These are phyloP conservation scores for Lentinula guzmanii DNA, from an alignment of 768 basidiomycete genomes.

Conservation along the genomic window DNA sequence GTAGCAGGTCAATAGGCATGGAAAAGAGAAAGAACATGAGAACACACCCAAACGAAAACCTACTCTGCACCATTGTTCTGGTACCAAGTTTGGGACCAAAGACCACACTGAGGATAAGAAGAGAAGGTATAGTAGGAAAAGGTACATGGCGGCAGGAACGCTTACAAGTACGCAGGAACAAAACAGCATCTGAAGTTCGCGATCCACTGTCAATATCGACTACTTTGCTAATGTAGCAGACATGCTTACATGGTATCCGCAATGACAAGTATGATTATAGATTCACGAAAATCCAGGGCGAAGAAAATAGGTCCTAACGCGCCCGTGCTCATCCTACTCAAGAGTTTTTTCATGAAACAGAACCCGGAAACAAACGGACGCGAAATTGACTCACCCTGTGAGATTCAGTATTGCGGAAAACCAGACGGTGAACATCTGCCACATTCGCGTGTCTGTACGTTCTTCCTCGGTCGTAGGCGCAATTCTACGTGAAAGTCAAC, in stretches of 20 bases:
- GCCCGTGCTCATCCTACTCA: slow-evolving; percentile 44
- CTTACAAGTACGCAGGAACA: slow-evolving; percentile 59
- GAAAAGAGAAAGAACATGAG: slow-evolving; percentile 6
- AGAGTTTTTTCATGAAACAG: not conserved
- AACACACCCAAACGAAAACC: slow-evolving; percentile 47
- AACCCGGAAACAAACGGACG: not conserved
- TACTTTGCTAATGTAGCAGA: not conserved
- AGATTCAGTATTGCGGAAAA: slow-evolving; percentile 68
- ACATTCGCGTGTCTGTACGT: slow-evolving; percentile 51
- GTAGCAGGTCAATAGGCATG: not conserved
- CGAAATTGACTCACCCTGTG: slow-evolving; percentile 32
- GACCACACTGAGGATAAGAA: slow-evolving; percentile 30
- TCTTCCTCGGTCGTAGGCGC: slow-evolving; percentile 44
- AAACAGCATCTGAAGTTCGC: slow-evolving; percentile 18
- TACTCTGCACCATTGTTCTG: slow-evolving; percentile 71
- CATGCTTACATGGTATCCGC: slow-evolving; percentile 7
- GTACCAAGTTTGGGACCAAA: slow-evolving; percentile 80
- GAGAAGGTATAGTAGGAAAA: not conserved
- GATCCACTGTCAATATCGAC: not conserved
- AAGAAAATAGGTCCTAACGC: slow-evolving; percentile 56
- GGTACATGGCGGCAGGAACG: slow-evolving; percentile 2
- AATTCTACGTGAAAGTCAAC: slow-evolving; percentile 29
- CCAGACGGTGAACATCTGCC: slow-evolving; percentile 69
- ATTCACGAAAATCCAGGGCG: slow-evolving; percentile 44
- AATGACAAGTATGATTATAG: slow-evolving; percentile 38